phyloP scores from a whole-genome alignment of 148 eudicot genomes.

The Silene latifolia region DNA sequence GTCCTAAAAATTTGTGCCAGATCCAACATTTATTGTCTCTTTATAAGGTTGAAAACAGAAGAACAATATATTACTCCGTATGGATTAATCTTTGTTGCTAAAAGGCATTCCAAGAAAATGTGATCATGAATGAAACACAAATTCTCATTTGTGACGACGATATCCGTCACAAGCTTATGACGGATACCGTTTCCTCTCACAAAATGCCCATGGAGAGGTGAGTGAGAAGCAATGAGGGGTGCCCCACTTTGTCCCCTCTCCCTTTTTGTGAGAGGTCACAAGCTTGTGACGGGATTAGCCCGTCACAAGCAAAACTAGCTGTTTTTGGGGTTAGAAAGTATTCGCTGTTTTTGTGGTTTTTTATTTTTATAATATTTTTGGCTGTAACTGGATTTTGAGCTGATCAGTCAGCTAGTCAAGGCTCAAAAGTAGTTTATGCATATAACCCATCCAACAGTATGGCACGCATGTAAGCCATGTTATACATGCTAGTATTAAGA shows the following conservation, averaged over 20 bases:
- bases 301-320: too few relatives aligned
- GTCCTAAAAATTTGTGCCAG: constrained; percentile 10
- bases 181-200: too few relatives aligned
- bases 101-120: not conserved
- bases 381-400: not conserved
- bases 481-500: too few relatives aligned
- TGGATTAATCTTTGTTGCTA: not conserved
- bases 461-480: not conserved
- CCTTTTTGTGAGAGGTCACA: too few relatives aligned
- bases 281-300: too few relatives aligned
- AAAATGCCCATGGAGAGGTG: too few relatives aligned
- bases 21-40: constrained; percentile 9
- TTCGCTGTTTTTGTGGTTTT: too few relatives aligned
- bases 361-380: not conserved
- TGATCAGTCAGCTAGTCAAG: not conserved
- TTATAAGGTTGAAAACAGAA: not conserved
- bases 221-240: too few relatives aligned
- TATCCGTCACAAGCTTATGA: too few relatives aligned
- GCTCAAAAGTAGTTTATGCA: not conserved
- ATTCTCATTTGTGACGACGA: too few relatives aligned
- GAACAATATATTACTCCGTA: not conserved
- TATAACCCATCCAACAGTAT: not conserved
- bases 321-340: too few relatives aligned
- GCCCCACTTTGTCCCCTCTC: too few relatives aligned
- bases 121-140: not conserved